Evolutionary conservation across 371 early-diverging fungal species (phyloP).

Genomic region (Circinella umbellata): DNA sequence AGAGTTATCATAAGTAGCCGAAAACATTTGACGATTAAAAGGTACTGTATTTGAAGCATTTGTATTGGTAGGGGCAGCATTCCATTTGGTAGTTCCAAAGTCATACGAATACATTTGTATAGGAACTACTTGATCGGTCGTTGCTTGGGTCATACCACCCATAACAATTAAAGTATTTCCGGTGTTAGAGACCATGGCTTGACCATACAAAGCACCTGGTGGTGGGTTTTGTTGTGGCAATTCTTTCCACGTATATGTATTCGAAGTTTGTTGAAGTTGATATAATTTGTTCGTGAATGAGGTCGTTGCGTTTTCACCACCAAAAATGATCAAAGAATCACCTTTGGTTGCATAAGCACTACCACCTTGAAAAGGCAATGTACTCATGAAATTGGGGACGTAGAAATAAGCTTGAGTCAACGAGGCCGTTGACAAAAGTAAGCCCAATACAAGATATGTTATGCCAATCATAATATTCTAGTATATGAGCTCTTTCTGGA

Average conservation of each 20-base stretch:
- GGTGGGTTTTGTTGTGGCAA: constrained; percentile 29
- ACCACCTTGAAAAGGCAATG: constrained; percentile 37
- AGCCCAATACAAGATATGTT: neutral
- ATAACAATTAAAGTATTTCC: constrained; percentile 23
- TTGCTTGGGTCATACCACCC: constrained; percentile 24
- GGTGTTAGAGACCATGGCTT: constrained; percentile 27
- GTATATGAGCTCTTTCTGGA: too few relatives aligned
- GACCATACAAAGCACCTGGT: constrained; percentile 26
- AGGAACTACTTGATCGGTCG: constrained; percentile 16
- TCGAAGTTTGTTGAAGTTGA: constrained; percentile 26
- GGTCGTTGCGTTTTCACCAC: constrained; percentile 37
- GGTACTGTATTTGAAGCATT: constrained; percentile 20
- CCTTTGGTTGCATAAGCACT: constrained; percentile 31
- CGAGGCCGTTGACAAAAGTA: constrained; percentile 12
- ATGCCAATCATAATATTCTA: neutral
- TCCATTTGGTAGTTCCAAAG: constrained; percentile 27
- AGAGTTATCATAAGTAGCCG: constrained; percentile 27
- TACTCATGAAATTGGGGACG: constrained; percentile 29
- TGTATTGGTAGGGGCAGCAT: neutral
- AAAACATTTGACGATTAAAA: constrained; percentile 30
- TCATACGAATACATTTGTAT: constrained; percentile 27
- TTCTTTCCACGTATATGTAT: constrained; percentile 24
- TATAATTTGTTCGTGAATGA: constrained; percentile 29
- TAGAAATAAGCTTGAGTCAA: constrained; percentile 30
- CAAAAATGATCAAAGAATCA: constrained; percentile 34